Percentiles rank a stretch among this genome's conserved stretches.
phyloP scores from a whole-genome alignment of 768 basidiomycete genomes.

The Suillus spraguei region DNA sequence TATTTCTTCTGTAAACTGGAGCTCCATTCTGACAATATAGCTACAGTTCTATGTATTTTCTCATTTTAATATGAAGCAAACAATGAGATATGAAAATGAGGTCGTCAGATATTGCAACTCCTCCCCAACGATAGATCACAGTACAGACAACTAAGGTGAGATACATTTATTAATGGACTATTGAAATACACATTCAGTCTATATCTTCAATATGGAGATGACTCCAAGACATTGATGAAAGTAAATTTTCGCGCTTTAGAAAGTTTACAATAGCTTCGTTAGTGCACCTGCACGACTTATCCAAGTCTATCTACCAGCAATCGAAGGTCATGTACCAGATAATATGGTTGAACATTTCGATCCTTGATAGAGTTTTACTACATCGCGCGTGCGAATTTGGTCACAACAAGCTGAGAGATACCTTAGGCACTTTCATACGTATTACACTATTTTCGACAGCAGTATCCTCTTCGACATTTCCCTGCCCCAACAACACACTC shows the following conservation, averaged over 20 bases:
- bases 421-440: constrained; percentile 5
- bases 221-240: constrained; percentile 31
- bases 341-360: constrained; percentile 28
- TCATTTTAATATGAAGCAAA: too few species aligned
- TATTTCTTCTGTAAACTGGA: too few species aligned
- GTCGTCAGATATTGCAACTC: too few species aligned
- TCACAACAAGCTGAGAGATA: constrained; percentile 13
- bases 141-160: too few species aligned
- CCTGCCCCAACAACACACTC: constrained; percentile 22
- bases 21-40: too few species aligned
- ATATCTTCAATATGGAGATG: neutral
- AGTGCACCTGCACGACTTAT: neutral
- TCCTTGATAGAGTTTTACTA: constrained; percentile 34
- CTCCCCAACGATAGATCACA: too few species aligned
- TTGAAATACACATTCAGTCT: too few species aligned
- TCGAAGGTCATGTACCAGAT: constrained; percentile 32
- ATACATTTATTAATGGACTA: too few species aligned
- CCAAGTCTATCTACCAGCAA: constrained; percentile 34
- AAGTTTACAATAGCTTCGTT: too few species aligned
- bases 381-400: constrained; percentile 10
- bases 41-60: too few species aligned
- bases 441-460: constrained; percentile 16
- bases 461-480: constrained; percentile 18
- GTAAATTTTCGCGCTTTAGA: constrained; percentile 5
- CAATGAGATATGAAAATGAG: too few species aligned